Conservation (phyloP, 106 monocot species). For the Acorus calamus region DNA sequence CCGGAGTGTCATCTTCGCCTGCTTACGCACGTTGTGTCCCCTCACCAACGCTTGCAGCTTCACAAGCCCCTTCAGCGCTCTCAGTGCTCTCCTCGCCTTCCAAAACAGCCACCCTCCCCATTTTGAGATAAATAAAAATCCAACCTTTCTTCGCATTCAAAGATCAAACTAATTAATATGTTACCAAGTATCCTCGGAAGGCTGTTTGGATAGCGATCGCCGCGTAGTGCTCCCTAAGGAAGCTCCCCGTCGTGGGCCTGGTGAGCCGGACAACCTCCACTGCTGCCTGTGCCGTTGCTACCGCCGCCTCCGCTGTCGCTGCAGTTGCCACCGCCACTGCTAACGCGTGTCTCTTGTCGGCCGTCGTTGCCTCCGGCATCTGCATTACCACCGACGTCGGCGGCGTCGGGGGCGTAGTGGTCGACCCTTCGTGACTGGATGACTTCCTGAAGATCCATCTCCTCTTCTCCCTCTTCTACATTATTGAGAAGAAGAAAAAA, state of each 20-base stretch:
- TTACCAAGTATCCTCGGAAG: slow-evolving; percentile 84
- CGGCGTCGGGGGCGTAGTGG: neutral
- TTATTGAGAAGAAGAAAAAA: neutral
- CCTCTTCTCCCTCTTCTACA: slow-evolving; percentile 70
- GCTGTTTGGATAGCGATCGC: slow-evolving; percentile 72
- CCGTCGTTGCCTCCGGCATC: slow-evolving; percentile 11
- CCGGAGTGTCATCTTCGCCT: slow-evolving; percentile 87
- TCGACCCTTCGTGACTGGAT: slow-evolving; percentile 18
- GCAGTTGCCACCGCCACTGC: slow-evolving; percentile 74
- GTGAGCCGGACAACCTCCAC: slow-evolving; percentile 74
- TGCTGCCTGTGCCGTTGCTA: slow-evolving; percentile 74
- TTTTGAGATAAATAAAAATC: too few relatives aligned
- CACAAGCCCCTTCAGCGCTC: slow-evolving; percentile 81
- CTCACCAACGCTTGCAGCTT: slow-evolving; percentile 92
- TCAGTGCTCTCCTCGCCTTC: slow-evolving; percentile 77
- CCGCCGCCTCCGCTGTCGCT: slow-evolving; percentile 80
- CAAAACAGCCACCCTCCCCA: neutral
- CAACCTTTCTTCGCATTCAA: too few relatives aligned
- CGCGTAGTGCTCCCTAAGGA: slow-evolving; percentile 48
- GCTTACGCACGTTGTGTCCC: slow-evolving; percentile 89
- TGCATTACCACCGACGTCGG: neutral
- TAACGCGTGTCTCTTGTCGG: slow-evolving; percentile 68
- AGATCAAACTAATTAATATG: too few relatives aligned
- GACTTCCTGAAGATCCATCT: slow-evolving; percentile 82
- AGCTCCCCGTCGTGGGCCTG: slow-evolving; percentile 21